Evolutionary conservation across 139 green algal genomes (phyloP).

Genomic region (Coelastrella sp.): DNA sequence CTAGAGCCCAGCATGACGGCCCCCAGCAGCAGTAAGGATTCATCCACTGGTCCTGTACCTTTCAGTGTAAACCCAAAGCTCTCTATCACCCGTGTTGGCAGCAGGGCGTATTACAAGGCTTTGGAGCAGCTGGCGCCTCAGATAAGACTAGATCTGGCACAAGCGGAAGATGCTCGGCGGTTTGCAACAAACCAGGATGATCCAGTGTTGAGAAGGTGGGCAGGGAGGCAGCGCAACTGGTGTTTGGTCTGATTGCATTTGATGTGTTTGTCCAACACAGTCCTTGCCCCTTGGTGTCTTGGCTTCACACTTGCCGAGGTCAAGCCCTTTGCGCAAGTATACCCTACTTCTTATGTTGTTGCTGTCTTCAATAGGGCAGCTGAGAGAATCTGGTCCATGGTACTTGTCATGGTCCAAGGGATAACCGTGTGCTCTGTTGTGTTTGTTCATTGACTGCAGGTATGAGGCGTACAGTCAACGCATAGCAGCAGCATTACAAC

Average conservation of each 20-base stretch:
- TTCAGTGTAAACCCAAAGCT: slow-evolving; percentile 69
- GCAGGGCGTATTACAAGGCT: slow-evolving; percentile 51
- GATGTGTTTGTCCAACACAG: too few relatives aligned
- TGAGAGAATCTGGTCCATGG: too few relatives aligned
- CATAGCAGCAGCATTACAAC: slow-evolving; percentile 61
- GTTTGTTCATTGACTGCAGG: too few relatives aligned
- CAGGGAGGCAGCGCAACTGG: too few relatives aligned
- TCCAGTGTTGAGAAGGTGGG: slow-evolving; percentile 48
- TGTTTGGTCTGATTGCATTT: too few relatives aligned
- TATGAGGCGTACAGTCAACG: slow-evolving; percentile 50
- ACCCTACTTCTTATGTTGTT: too few relatives aligned
- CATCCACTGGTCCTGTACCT: not conserved
- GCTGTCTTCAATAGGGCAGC: too few relatives aligned
- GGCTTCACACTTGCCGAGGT: too few relatives aligned
- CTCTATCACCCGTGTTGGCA: slow-evolving; percentile 83
- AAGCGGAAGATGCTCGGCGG: slow-evolving; percentile 71
- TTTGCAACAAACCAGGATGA: slow-evolving; percentile 61
- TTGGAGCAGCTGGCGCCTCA: slow-evolving; percentile 74
- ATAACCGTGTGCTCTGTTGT: too few relatives aligned
- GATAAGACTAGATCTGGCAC: slow-evolving; percentile 80
- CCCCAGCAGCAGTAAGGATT: not conserved
- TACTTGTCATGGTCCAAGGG: too few relatives aligned
- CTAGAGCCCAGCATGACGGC: slow-evolving; percentile 41
- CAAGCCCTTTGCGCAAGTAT: too few relatives aligned
- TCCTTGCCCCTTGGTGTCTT: too few relatives aligned